Percentiles rank a stretch among this genome's conserved stretches.
Evolutionary conservation across 352 stramenopile genomes (phyloP).

Genomic region (Phytophthora quininea): DNA sequence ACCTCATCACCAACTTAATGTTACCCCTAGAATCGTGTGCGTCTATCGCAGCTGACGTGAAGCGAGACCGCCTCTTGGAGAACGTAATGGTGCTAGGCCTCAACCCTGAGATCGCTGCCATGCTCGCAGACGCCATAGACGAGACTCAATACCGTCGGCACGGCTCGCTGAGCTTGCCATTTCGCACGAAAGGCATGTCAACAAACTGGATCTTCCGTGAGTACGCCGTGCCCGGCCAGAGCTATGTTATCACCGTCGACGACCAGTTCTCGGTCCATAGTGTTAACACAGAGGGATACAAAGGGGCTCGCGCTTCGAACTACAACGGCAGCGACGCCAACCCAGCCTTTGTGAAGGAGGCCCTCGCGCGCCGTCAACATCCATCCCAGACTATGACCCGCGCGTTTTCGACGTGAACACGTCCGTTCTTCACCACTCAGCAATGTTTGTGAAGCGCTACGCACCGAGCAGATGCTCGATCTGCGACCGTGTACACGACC

Average conservation of each 20-base stretch:
- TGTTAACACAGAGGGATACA: not conserved
- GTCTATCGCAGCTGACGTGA: constrained; percentile 1
- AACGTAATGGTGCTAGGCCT: not conserved
- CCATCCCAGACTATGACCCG: constrained; percentile 1
- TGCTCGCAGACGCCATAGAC: constrained; percentile 10
- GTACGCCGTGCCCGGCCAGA: not conserved
- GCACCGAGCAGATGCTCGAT: constrained; percentile 17
- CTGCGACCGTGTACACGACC: constrained; percentile 12
- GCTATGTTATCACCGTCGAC: not conserved
- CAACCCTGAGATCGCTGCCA: not conserved
- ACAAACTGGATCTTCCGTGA: not conserved
- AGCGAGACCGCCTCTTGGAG: not conserved
- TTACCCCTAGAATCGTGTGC: not conserved
- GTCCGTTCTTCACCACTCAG: not conserved
- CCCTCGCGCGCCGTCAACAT: constrained; percentile 9
- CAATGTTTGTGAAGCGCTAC: constrained; percentile 17
- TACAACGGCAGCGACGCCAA: not conserved
- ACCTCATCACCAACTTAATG: constrained; percentile 5
- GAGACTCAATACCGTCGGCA: constrained; percentile 1
- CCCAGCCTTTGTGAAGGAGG: constrained; percentile 3
- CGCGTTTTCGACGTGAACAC: constrained; percentile 5
- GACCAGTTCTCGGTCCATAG: not conserved
- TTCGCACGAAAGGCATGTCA: constrained; percentile 1
- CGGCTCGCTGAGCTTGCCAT: constrained; percentile 15
- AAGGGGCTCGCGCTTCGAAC: not conserved